Percentiles rank a stretch among this genome's conserved stretches.
These are phyloP conservation scores for Gossypium trilobum DNA, from an alignment of 441 rosid species.

Conservation along the genomic window DNA sequence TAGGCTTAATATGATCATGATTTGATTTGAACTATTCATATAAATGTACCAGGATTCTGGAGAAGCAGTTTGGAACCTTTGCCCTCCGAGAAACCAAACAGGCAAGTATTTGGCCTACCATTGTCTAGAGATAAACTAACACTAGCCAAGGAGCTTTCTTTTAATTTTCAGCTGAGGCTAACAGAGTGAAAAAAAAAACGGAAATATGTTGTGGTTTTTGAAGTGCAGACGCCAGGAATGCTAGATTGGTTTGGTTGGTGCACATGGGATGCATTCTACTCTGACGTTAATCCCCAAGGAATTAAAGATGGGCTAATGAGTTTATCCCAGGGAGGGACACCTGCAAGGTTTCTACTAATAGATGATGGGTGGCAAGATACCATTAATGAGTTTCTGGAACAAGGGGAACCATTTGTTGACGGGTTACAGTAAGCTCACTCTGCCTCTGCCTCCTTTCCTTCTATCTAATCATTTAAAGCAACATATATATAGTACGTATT, in stretches of 20 bases:
- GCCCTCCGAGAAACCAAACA: slow-evolving; percentile 32
- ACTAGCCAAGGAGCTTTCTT: neutral
- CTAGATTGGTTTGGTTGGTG: slow-evolving; percentile 44
- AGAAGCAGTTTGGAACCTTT: slow-evolving; percentile 40
- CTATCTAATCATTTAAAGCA: neutral
- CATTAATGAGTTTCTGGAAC: slow-evolving; percentile 38
- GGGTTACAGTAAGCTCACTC: slow-evolving; percentile 36
- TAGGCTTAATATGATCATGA: neutral
- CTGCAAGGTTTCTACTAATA: slow-evolving; percentile 38
- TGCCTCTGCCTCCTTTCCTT: neutral
- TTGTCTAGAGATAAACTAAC: neutral
- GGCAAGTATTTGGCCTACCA: slow-evolving; percentile 20
- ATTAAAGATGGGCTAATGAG: slow-evolving; percentile 35
- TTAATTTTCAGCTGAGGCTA: neutral
- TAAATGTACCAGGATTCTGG: slow-evolving; percentile 29
- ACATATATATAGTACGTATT: neutral
- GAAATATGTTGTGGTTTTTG: neutral
- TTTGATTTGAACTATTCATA: slow-evolving; percentile 5
- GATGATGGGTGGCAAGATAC: slow-evolving; percentile 50
- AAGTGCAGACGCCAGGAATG: slow-evolving; percentile 36
- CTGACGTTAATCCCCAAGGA: slow-evolving; percentile 33
- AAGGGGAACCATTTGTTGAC: slow-evolving; percentile 39
- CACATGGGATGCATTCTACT: slow-evolving; percentile 46
- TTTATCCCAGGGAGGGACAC: slow-evolving; percentile 49
- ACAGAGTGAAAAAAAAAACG: neutral